Evolutionary conservation across 768 basidiomycete genomes (phyloP).

Genomic region (Daedaleopsis sinensis): DNA sequence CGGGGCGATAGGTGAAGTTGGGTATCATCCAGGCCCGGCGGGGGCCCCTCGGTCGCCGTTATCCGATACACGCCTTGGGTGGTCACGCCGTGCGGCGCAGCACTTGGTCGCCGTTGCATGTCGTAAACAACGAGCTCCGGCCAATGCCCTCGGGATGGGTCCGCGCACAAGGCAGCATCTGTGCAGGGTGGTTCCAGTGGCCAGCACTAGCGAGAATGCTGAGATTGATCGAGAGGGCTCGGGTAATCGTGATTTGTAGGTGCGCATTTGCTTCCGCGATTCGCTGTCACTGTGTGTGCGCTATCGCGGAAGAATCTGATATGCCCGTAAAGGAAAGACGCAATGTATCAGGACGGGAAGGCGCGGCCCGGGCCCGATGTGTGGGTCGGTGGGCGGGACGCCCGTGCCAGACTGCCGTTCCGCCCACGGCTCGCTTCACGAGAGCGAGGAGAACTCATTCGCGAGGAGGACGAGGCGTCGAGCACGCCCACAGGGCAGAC

Average conservation of each 20-base stretch:
- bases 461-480: conserved; percentile 1
- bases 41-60: neutral
- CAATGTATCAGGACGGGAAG: conserved; percentile 1
- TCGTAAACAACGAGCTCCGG: neutral
- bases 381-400: neutral
- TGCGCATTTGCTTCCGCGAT: conserved; percentile 23
- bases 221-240: neutral
- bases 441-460: neutral
- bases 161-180: neutral
- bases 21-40: neutral
- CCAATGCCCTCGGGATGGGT: neutral
- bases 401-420: conserved; percentile 14
- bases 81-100: neutral
- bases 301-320: conserved; percentile 19
- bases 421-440: neutral
- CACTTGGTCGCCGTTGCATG: neutral
- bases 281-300: neutral
- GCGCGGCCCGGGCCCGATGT: neutral
- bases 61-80: neutral
- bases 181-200: neutral
- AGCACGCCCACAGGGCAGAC: too few species aligned
- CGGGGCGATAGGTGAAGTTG: conserved; percentile 10
- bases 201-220: neutral
- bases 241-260: conserved; percentile 18
- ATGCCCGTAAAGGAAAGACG: conserved; percentile 12